Conservation (phyloP, 2,329 filamentous ascomycete genomes). For the Ceratocystis variospora region DNA sequence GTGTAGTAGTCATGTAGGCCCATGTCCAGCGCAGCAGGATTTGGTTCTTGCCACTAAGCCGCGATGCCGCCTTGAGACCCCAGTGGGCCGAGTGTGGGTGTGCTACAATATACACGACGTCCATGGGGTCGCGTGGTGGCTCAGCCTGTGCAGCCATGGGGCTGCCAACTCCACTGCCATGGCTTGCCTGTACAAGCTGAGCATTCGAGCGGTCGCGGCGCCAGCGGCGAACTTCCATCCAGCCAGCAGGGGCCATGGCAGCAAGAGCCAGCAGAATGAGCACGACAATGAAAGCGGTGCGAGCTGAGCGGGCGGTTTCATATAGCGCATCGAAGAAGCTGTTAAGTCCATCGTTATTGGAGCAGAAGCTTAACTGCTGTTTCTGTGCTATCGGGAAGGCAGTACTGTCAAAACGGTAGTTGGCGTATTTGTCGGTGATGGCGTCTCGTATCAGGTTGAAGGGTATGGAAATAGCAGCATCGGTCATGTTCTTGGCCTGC, state of each 20-base stretch:
- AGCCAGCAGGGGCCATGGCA: conserved; percentile 66
- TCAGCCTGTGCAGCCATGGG: neutral
- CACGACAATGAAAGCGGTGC: conserved; percentile 62
- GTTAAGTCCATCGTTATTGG: conserved; percentile 66
- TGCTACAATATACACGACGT: conserved; percentile 77
- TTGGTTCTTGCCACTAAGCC: conserved; percentile 48
- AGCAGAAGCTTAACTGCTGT: conserved; percentile 74
- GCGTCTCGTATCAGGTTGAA: conserved; percentile 66
- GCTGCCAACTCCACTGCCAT: neutral
- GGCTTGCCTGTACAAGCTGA: conserved; percentile 39
- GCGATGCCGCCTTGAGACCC: conserved; percentile 56
- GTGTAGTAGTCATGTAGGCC: conserved; percentile 72
- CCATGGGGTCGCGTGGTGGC: conserved; percentile 53
- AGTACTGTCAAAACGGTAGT: conserved; percentile 63
- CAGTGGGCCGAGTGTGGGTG: conserved; percentile 59
- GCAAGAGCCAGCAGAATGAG: conserved; percentile 57
- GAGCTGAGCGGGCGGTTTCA: conserved; percentile 50
- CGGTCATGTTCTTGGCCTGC: conserved; percentile 69
- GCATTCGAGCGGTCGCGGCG: conserved; percentile 57
- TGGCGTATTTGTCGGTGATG: conserved; percentile 56
- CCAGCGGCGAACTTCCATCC: conserved; percentile 65
- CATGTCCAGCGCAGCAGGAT: conserved; percentile 68
- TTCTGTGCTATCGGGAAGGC: conserved; percentile 75
- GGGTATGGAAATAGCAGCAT: conserved; percentile 58
- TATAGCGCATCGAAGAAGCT: conserved; percentile 68